phyloP scores from a whole-genome alignment of 345 rosid species.

The Moricandia moricandioides region DNA sequence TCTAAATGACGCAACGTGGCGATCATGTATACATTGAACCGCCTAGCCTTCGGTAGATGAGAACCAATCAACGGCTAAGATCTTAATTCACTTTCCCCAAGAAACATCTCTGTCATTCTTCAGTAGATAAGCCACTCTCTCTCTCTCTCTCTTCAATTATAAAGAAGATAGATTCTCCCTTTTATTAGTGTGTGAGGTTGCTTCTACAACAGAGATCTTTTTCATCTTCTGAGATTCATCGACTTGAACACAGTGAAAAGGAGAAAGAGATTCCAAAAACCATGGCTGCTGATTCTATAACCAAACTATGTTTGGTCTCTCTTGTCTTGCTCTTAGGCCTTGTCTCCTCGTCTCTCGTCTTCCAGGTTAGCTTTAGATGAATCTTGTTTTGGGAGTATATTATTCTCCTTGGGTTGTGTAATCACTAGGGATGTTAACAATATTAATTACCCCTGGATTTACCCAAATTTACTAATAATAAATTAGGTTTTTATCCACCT shows the following conservation, averaged over 20 bases:
- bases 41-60: not conserved
- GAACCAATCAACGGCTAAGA: conserved; percentile 36
- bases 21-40: conserved; percentile 11
- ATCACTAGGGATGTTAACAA: no score
- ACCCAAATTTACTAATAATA: no score
- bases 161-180: not conserved
- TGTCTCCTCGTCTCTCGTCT: conserved; percentile 25
- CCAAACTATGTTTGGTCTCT: conserved; percentile 31
- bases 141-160: not conserved
- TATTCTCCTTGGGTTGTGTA: not conserved
- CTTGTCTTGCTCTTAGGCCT: conserved; percentile 34
- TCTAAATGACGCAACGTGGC: conserved; percentile 18
- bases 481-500: no score
- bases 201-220: conserved; percentile 6
- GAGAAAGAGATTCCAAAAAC: not conserved
- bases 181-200: not conserved
- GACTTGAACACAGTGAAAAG: not conserved
- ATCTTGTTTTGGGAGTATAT: not conserved
- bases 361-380: conserved; percentile 24
- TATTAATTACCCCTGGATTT: no score
- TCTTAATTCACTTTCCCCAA: conserved; percentile 35
- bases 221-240: not conserved
- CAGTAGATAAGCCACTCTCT: conserved; percentile 34
- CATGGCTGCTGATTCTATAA: conserved; percentile 31
- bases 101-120: conserved; percentile 29